Base-by-base conservation (phyloP, 2,329 filamentous ascomycete species). In the Sphaceloma murrayae region DNA sequence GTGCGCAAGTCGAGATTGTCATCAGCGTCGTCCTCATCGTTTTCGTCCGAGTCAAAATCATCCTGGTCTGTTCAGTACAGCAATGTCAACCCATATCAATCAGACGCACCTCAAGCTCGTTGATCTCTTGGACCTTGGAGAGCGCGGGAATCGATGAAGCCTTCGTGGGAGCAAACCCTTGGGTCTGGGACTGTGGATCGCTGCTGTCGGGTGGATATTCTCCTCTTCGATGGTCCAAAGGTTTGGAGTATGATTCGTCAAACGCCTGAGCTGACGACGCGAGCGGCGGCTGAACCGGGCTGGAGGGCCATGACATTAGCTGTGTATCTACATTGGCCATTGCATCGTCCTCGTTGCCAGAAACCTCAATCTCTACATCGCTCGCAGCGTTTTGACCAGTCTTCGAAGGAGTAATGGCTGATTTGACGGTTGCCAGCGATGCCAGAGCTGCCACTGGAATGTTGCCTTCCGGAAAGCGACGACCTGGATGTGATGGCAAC, bases 381-480 rank as follows among this genome's bases (percentile, higher is more conserved):
- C 29, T 19, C 6, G 31, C 14, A 22, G n/a, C n/a, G n/a, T n/a
- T n/a, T n/a, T n/a, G n/a, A n/a, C n/a, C n/a, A n/a, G n/a, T n/a
- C n/a, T n/a, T n/a, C n/a, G n/a, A n/a, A n/a, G n/a, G n/a, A n/a
- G n/a, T n/a, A n/a, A n/a, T n/a, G n/a, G n/a, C n/a, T n/a, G n/a
- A n/a, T n/a, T n/a, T n/a, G n/a, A n/a, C n/a, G 13, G n/a, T 26
- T 29, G 30, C 22, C n/a, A 58, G 43, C 5, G 45, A 43, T 4
- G 46, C 48, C 7, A 67, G 54, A 6, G 62, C 53, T 3, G 53
- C 47, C 3, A 62, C 54, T 3, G 66, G 66, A 11, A 68, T 54
- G 47, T 67, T 67, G 5, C 59, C 58, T 13, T 49, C 43, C 4
- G 63, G 62, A 17, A 64, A 61, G 5, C 48, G 49, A 2, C 50